Evolutionary conservation across 441 rosid species (phyloP), one percentile per base, ranked within the genome.

Genomic region (Populus hybrid): DNA sequence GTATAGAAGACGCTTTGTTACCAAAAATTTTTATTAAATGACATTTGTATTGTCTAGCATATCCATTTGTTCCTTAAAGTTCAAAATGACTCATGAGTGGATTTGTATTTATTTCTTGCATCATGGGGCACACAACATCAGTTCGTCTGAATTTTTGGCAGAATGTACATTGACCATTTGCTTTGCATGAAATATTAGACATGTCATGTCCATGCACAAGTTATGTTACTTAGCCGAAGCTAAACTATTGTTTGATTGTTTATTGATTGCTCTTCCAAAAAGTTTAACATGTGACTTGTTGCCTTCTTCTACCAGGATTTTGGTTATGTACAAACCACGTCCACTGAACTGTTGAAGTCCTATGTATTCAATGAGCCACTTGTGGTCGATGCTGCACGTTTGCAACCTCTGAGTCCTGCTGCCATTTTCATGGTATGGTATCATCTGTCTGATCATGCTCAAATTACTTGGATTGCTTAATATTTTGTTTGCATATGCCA

Each of bases 371-470:
- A 92, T 56, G 99, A 95, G 87, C 99, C 98, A 71, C 91, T 95
- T 81, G 89, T 91, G 79, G 82, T 92, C 78, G 94, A 94, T 82
- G 87, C 91, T 83, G 80, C 94, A 23, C 97, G 90, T 42, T 80
- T 92, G 84, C 99, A 90, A 64, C 92, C 99, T 69, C 88, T 93
- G 73, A 93, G 89, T 75, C 98, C 99, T 59, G 97, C 97, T 83
- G 88, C 95, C 81, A 89, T 94, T 80, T 95, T 95, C 86, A 92
- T 88, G 87, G 99, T 95, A 89, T 74, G 59, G 16, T 75, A 29
- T 65, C 9, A 9, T 77, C 71, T 65, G 61, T 45, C 64, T 73
- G 69, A 28, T 6, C 16, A 28, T 24, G 64, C 56, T 69, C 16
- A 64, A 67, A 73, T 79, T 40, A 59, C 20, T 35, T 65, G 31